Conservation (phyloP, 768 basidiomycete genomes). For the Rickenella mellea region DNA sequence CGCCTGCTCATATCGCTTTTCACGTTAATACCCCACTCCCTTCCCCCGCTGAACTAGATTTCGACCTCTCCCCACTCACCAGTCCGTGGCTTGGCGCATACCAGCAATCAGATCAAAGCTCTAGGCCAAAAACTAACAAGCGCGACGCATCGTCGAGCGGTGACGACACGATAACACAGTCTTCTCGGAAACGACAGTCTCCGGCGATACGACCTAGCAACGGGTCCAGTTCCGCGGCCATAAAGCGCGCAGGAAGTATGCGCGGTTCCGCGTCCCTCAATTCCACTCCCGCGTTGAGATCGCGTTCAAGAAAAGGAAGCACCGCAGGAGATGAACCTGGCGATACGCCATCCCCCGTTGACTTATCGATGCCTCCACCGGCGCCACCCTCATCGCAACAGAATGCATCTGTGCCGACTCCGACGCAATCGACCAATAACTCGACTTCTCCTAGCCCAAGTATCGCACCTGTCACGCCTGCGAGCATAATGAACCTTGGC, state of each 20-base stretch:
- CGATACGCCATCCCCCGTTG: slow-evolving; percentile 81
- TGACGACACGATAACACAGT: slow-evolving; percentile 35
- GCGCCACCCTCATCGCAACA: slow-evolving; percentile 41
- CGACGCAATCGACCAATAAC: slow-evolving; percentile 6
- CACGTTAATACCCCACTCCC: slow-evolving; percentile 33
- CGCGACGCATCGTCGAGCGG: slow-evolving; percentile 48
- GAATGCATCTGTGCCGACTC: slow-evolving; percentile 10
- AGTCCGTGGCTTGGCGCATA: slow-evolving; percentile 71
- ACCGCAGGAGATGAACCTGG: slow-evolving; percentile 24
- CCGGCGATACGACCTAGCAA: slow-evolving; percentile 36
- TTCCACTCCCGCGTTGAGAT: slow-evolving; percentile 13
- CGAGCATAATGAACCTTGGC: slow-evolving; percentile 86
- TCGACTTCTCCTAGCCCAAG: neutral
- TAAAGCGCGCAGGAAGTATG: slow-evolving; percentile 1
- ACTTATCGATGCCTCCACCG: slow-evolving; percentile 83
- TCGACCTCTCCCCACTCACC: slow-evolving; percentile 71
- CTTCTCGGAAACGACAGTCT: slow-evolving; percentile 44
- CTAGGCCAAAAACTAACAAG: slow-evolving; percentile 26
- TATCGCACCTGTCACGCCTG: slow-evolving; percentile 71
- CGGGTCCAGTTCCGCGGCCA: neutral
- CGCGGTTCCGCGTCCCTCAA: slow-evolving; percentile 1
- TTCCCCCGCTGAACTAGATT: slow-evolving; percentile 47
- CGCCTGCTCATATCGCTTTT: slow-evolving; percentile 70
- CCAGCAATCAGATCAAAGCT: slow-evolving; percentile 25
- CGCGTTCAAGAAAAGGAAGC: slow-evolving; percentile 34